Base-by-base conservation (phyloP, 192 early-diverging fungal genomes). In the Funneliformis geosporum region DNA sequence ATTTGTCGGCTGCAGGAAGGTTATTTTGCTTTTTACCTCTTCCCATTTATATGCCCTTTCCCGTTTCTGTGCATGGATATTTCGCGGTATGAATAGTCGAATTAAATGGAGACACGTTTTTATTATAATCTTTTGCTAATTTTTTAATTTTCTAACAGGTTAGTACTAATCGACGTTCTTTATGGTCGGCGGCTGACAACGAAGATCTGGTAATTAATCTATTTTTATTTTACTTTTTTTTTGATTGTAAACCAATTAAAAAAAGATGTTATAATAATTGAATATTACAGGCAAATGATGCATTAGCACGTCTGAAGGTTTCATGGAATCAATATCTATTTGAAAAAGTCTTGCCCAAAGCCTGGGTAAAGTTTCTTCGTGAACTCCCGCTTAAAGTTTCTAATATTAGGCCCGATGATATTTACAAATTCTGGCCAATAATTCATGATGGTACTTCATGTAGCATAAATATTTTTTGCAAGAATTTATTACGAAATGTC, bases 371-470 rank as follows among this genome's bases (percentile, higher is more conserved):
- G 5, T 55, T 55, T 21, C 50, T 55, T 55, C 16, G 50, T 55
- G 50, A 55, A 11, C 50, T 55, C 50, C 16, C 5, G 50, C 33
- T 33, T 33, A 33, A 33, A 33, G 33, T 33, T 33, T 55, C 4
- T 18, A 18, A 55, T 55, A 55, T 55, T 21, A 14, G 21, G 21
- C 18, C 50, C 4, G 50, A 55, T 55, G 0, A 55, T 55, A 1
- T 55, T 21, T 55, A 55, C 6, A 16, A 55, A 21, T n/a, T 72
- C 28, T 72, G 70, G 70, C 70, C 70, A 47, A 47, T 72, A 47
- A 6, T 55, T 55, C 18, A 55, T 6, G 50, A 18, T 21, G 50
- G 16, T 28, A 28, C n/a, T 9, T 72, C 70, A 14, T 21, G 21
- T 2, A 50, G 44, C 28, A 6, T 27, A 8, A 28, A 6, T 47